Base-by-base conservation (phyloP, 495 filamentous ascomycete genomes). In the Hypomontagnella monticulosa region DNA sequence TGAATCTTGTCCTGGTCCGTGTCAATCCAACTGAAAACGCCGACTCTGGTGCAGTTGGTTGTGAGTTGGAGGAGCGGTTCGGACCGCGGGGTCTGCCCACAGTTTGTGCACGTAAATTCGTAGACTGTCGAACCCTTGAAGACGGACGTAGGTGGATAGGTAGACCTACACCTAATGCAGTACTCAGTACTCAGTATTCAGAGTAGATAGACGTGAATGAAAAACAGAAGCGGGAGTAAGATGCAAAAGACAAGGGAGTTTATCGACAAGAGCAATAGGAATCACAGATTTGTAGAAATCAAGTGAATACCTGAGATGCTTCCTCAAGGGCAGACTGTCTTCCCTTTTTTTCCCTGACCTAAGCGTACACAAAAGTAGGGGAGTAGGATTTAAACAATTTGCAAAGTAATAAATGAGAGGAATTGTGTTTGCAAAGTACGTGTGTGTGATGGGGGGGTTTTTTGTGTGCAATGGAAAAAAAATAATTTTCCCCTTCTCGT, bases 391-490 rank as follows among this genome's bases (percentile, higher is more conserved):
- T 58, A 32, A 67, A 67, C 49, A 43, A 69, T 56, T 60, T 52
- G 58, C 44, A 63, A 37, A 32, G 50, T 46, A 64, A 69, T 51
- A 63, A 57, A 51, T 44, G 49, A 61, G 44, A 30, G 61, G 34
- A 33, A 46, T 49, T 51, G 55, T 60, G 66, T 69, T 63, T 69
- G 55, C 30, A 56, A 57, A 48, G 55, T 61, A 44, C 37, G 38
- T 40, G 44, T 57, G 51, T 43, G 46, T 60, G 66, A 55, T 56
- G 50, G 46, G 49, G 49, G 42, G 58, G 53, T 49, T 53, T 56
- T 68, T 68, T 68, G 54, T 68, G 65, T 63, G 65, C 59, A 68
- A 20, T 53, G 42, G 55, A 53, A 55, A 59, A 65, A 65, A 57
- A 61, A 58, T 41, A 62, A 54, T 43, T 59, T 49, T 49, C 34